Evolutionary conservation across 2,329 filamentous ascomycete species (phyloP), one percentile per base, ranked within the genome.

Genomic region (Trichoderma hamatum): DNA sequence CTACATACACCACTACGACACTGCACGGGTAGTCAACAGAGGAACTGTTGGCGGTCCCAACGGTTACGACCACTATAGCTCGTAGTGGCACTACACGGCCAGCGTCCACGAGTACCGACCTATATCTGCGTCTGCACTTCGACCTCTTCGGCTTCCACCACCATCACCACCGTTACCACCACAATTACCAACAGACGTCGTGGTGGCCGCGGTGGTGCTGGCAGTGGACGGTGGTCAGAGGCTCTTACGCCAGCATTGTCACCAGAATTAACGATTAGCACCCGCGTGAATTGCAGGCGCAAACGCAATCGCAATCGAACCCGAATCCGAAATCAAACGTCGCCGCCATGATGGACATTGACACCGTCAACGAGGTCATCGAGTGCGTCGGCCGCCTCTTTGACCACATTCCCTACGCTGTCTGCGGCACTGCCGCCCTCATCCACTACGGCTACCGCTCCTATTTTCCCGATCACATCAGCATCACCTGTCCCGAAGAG

Each of bases 381-480:
- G 72, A 74, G 28, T 73, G 75, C n/a, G 72, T 87, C 52, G 78
- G 82, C 68, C 59, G 62, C 0, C 75, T 78, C 5, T 78, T 87
- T 24, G 72, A 73, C 21, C 81, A 84, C 73, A 78, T 84, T 1
- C 80, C 78, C 24, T 86, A 85, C 73, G 81, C 81, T 13, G 78
- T 87, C 52, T 80, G 77, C 71, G 85, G 85, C 26, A 76, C 79
- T 26, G 79, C 79, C 0, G 84, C 83, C 14, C 77, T 87, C 70
- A 73, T 77, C 3, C 78, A 82, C 58, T 82, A 84, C 76, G 84
- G 83, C 58, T 81, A 78, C 70, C 62, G 72, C 4, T 70, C 69
- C 9, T 74, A 77, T 7, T 67, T 55, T 6, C 78, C 79, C 0
- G 71, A 72, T 5, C 74, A 79, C 56, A 72, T 86, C 21, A 81